Evolutionary conservation across 208 protist genomes (phyloP).

Genomic region (Leishmania gerbilli): DNA sequence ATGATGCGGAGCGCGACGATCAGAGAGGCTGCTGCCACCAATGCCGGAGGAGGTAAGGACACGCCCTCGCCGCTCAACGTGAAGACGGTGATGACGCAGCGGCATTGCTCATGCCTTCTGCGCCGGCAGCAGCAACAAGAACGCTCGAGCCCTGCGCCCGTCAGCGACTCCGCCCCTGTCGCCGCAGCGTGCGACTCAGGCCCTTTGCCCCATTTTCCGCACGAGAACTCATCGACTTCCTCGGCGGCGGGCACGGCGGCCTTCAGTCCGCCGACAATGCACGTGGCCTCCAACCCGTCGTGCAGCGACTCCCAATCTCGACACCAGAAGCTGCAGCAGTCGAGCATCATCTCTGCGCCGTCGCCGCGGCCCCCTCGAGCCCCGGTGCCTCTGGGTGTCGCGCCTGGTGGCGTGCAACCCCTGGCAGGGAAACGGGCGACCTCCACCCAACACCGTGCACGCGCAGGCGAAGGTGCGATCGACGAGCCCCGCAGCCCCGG

Average conservation of each 20-base stretch:
- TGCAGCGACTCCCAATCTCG: neutral
- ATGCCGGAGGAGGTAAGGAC: neutral
- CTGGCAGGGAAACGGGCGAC: neutral
- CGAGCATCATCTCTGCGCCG: neutral
- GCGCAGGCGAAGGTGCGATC: neutral
- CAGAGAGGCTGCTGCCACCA: neutral
- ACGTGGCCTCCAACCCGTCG: neutral
- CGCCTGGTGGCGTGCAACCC: neutral
- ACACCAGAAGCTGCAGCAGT: neutral
- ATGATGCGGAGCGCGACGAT: neutral
- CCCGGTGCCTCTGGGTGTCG: neutral
- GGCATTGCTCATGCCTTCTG: neutral
- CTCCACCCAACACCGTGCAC: neutral
- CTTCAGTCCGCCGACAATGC: neutral
- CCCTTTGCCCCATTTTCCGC: too few relatives aligned
- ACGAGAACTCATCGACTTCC: too few relatives aligned
- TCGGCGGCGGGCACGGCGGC: neutral
- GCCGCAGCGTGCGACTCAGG: too few relatives aligned
- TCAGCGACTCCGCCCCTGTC: neutral
- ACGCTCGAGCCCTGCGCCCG: neutral
- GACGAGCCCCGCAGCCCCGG: neutral
- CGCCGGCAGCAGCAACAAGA: slow-evolving; percentile 9
- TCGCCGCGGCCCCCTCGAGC: neutral
- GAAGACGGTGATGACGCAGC: neutral
- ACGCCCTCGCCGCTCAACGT: neutral